These are phyloP conservation scores for Sugiyamaella paludigena DNA, from an alignment of 1,139 yeast genomes.

Conservation along the genomic window DNA sequence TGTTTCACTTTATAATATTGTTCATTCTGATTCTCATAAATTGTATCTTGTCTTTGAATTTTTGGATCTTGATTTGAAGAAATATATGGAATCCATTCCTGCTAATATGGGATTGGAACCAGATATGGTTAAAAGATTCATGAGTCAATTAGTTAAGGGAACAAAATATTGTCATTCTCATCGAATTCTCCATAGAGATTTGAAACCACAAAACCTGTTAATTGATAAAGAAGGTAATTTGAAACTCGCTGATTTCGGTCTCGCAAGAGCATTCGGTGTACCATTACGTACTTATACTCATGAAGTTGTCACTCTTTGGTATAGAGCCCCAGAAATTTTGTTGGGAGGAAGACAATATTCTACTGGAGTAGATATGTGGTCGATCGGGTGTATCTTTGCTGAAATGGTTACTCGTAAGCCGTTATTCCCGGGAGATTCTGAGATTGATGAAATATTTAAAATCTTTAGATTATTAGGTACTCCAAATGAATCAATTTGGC, in stretches of 20 bases:
- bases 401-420: conserved; percentile 98
- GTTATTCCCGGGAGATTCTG: conserved; percentile 95
- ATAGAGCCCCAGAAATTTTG: conserved; percentile 93
- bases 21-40: conserved; percentile 95
- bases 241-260: conserved; percentile 94
- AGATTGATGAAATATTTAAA: conserved; percentile 94
- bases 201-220: conserved; percentile 92
- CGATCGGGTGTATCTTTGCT: conserved; percentile 96
- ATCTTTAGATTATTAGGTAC: conserved; percentile 93
- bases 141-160: conserved; percentile 91
- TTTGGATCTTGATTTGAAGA: conserved; percentile 88
- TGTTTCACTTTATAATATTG: conserved; percentile 87
- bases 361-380: conserved; percentile 99
- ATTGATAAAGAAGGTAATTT: conserved; percentile 94
- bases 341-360: conserved; percentile 97
- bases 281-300: conserved; percentile 95
- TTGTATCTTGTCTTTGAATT: conserved; percentile 91
- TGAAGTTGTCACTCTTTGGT: conserved; percentile 98
- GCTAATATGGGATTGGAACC: conserved; percentile 87
- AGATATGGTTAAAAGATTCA: conserved; percentile 86
- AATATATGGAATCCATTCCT: conserved; percentile 95
- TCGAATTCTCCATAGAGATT: conserved; percentile 90
- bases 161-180: conserved; percentile 94
- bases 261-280: conserved; percentile 96
- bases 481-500: conserved; percentile 93